Evolutionary conservation across 2,329 filamentous ascomycete genomes (phyloP).

Genomic region (Colletotrichum sp.): DNA sequence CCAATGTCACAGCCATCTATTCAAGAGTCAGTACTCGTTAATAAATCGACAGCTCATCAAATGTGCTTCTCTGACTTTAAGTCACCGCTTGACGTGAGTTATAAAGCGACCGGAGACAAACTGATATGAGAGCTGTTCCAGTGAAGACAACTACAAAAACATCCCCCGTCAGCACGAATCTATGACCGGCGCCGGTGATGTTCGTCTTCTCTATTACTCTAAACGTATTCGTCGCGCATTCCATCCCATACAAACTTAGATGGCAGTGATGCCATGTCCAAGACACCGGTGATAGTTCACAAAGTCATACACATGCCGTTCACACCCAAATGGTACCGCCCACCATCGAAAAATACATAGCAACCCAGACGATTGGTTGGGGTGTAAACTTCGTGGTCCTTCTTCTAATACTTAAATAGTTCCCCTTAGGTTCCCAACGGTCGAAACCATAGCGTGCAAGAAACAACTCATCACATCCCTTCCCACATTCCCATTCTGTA

Average conservation of each 20-base stretch:
- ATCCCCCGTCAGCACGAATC: accelerated
- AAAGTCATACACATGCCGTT: not conserved
- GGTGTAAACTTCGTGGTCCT: no score
- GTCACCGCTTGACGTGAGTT: not conserved
- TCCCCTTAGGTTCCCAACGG: no score
- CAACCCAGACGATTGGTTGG: no score
- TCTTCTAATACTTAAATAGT: no score
- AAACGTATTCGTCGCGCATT: not conserved
- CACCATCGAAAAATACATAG: no score
- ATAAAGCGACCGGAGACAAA: not conserved
- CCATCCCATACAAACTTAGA: not conserved
- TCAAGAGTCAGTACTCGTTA: no score
- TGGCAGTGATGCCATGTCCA: not conserved
- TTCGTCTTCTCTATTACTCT: accelerated
- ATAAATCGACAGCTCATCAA: not conserved
- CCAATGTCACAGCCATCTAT: not conserved
- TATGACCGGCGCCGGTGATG: not conserved
- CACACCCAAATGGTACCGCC: not conserved
- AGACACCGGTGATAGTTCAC: accelerated
- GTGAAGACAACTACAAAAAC: accelerated
- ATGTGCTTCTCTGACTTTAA: accelerated
- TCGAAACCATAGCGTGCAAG: no score
- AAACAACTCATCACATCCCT: no score
- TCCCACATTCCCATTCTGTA: no score
- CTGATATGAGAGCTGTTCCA: not conserved